Evolutionary conservation across 164 flowering plant species (phyloP).

Genomic region (Piper longum): DNA sequence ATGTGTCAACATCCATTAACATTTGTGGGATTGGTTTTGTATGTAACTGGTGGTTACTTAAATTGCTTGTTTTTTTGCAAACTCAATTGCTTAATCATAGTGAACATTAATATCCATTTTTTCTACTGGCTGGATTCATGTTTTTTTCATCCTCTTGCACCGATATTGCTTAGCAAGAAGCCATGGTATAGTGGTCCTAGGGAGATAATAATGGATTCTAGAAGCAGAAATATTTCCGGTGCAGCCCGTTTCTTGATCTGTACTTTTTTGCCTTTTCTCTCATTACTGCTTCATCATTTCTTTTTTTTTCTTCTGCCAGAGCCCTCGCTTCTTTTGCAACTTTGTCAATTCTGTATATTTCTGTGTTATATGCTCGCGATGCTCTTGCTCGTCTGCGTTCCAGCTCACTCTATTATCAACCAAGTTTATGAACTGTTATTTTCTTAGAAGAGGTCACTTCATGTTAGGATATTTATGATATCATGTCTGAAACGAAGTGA

Average conservation of each 20-base stretch:
- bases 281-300: slow-evolving; percentile 32
- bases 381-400: slow-evolving; percentile 28
- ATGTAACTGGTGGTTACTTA: background rate
- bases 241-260: slow-evolving; percentile 32
- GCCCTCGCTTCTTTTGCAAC: slow-evolving; percentile 46
- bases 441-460: too few species aligned
- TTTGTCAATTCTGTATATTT: slow-evolving; percentile 41
- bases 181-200: background rate
- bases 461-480: too few species aligned
- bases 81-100: background rate
- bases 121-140: background rate
- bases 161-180: background rate
- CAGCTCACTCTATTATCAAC: slow-evolving; percentile 28
- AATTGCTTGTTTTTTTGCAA: background rate
- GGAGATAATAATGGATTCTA: slow-evolving; percentile 6
- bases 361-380: slow-evolving; percentile 23
- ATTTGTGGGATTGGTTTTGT: too few species aligned
- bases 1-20: too few species aligned
- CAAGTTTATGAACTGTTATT: background rate
- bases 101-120: background rate
- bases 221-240: slow-evolving; percentile 39
- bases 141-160: background rate
- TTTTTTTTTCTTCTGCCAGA: slow-evolving; percentile 41
- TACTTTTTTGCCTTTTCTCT: slow-evolving; percentile 42
- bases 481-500: background rate